phyloP scores from a whole-genome alignment of 2,329 filamentous ascomycete genomes.

The Stagonosporopsis cucurbitacearum region DNA sequence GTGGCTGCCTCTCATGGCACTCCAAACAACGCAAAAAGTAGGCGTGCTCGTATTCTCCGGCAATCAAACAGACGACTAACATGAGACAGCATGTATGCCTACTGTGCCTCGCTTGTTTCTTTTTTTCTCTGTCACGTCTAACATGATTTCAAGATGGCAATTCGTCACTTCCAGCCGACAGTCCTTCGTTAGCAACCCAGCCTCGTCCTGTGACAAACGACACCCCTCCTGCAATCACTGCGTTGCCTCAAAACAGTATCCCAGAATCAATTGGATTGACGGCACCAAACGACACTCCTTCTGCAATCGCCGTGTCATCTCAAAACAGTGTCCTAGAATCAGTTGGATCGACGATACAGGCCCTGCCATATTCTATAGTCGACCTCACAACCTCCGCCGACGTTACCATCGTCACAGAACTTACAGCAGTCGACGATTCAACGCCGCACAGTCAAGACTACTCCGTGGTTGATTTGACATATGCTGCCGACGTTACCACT shows the following conservation, averaged over 20 bases:
- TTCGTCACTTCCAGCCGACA: slow-evolving; percentile 5
- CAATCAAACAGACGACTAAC: slow-evolving; percentile 1
- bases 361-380: neutral
- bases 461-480: neutral
- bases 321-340: neutral
- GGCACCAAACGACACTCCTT: neutral
- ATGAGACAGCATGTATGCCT: slow-evolving; percentile 27
- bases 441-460: neutral
- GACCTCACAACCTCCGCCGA: neutral
- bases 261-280: neutral
- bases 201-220: neutral
- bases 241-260: neutral
- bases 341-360: neutral
- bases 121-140: neutral
- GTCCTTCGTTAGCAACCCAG: neutral
- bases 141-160: slow-evolving; percentile 14
- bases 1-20: slow-evolving; percentile 23
- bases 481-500: neutral
- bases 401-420: neutral
- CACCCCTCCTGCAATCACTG: slow-evolving; percentile 3
- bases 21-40: slow-evolving; percentile 26
- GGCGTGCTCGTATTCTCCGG: slow-evolving; percentile 6
- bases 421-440: neutral
- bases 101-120: neutral
- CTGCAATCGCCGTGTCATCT: neutral